These are phyloP conservation scores for Aspergillus chevalieri DNA, from an alignment of 2,329 filamentous ascomycete genomes.

Conservation along the genomic window DNA sequence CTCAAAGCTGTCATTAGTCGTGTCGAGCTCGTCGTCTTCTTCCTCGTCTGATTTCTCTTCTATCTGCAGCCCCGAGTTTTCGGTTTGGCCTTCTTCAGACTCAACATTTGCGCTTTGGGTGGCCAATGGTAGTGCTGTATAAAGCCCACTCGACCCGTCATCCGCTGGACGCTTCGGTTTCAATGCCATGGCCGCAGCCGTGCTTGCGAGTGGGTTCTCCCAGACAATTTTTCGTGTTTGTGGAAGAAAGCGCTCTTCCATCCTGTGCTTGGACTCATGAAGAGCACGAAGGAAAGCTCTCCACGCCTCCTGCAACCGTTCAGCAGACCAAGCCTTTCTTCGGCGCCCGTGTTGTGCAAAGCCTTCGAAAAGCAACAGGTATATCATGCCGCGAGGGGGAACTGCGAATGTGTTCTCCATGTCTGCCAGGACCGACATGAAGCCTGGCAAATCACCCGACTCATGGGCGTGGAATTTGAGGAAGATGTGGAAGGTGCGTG, in stretches of 20 bases:
- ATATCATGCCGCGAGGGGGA: slow-evolving; percentile 68
- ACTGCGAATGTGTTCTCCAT: slow-evolving; percentile 64
- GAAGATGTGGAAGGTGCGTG: slow-evolving; percentile 72
- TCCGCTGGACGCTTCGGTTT: slow-evolving; percentile 5
- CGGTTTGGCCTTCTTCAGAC: slow-evolving; percentile 1
- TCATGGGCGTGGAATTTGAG: slow-evolving; percentile 65
- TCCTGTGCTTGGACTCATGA: slow-evolving; percentile 28
- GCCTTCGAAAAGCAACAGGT: slow-evolving; percentile 73
- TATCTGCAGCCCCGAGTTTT: slow-evolving; percentile 4
- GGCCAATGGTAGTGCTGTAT: slow-evolving; percentile 20
- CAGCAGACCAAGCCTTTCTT: slow-evolving; percentile 64
- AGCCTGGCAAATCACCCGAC: slow-evolving; percentile 64
- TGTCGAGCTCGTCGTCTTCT: slow-evolving; percentile 4
- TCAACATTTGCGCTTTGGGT: slow-evolving; percentile 1
- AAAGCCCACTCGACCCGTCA: slow-evolving; percentile 12
- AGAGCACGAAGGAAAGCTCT: slow-evolving; percentile 52
- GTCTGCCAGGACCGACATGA: slow-evolving; percentile 68
- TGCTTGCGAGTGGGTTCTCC: slow-evolving; percentile 25
- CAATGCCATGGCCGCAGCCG: slow-evolving; percentile 3
- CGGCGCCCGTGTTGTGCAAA: slow-evolving; percentile 67
- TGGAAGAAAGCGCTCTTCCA: slow-evolving; percentile 12
- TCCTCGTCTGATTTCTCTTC: slow-evolving; percentile 4
- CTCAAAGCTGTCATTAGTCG: background rate
- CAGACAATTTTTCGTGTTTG: slow-evolving; percentile 15
- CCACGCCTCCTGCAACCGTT: slow-evolving; percentile 64